These are phyloP conservation scores for Penicillium sp. DNA, from an alignment of 2,329 filamentous ascomycete genomes.

Conservation along the genomic window DNA sequence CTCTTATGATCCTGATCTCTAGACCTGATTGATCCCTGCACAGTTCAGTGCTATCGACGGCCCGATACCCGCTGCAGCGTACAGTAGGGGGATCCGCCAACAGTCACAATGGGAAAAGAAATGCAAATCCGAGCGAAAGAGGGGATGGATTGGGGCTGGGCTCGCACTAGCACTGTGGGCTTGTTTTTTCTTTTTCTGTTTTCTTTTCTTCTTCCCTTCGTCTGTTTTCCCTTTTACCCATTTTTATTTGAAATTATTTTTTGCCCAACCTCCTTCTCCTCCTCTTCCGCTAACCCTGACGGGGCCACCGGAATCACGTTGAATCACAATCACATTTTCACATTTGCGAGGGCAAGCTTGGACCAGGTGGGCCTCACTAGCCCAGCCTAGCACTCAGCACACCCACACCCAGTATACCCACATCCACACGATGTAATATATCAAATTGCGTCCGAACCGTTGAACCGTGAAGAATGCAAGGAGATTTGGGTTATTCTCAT, in stretches of 20 bases:
- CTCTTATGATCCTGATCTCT: background rate
- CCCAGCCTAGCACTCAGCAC: background rate
- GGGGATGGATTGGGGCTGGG: background rate
- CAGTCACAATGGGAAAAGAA: slow-evolving; percentile 1
- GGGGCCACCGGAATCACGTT: background rate
- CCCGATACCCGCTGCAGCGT: slow-evolving; percentile 33
- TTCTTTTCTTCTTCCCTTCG: background rate
- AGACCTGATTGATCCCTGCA: slow-evolving; percentile 23
- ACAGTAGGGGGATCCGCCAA: slow-evolving; percentile 26
- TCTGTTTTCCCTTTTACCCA: background rate
- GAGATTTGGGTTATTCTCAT: background rate
- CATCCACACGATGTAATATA: background rate
- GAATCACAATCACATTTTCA: slow-evolving; percentile 2
- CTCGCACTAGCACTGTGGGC: too few species aligned
- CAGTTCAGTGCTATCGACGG: slow-evolving; percentile 33
- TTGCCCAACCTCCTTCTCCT: background rate
- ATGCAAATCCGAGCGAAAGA: background rate
- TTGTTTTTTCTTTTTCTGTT: slow-evolving; percentile 8
- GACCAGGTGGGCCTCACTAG: slow-evolving; percentile 1
- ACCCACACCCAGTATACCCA: background rate
- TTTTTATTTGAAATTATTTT: too few species aligned
- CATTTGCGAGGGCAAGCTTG: too few species aligned
- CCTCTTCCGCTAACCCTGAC: background rate
- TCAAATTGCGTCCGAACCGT: slow-evolving; percentile 1
- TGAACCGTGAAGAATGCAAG: slow-evolving; percentile 4